phyloP scores from a whole-genome alignment of 1,284 basidiomycete species.

The Apiotrichum brassicae region DNA sequence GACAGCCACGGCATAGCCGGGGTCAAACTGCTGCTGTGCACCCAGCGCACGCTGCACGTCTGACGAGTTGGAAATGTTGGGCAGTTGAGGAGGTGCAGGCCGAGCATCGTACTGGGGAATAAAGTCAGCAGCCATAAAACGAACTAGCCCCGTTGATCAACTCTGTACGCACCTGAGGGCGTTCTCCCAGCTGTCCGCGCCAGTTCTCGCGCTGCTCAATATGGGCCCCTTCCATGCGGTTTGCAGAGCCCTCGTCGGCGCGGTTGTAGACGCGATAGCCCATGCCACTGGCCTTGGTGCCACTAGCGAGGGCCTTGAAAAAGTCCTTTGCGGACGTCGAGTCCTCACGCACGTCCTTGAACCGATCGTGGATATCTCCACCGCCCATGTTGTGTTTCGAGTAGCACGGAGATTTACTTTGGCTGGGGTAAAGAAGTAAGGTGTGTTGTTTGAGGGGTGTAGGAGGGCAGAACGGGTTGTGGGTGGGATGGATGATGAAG shows the following conservation, averaged over 20 bases:
- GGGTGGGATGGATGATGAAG: no score
- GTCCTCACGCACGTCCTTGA: conserved; percentile 6
- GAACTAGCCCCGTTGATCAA: no score
- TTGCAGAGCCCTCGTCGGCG: conserved; percentile 6
- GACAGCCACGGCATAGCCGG: conserved; percentile 8
- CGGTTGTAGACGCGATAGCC: conserved; percentile 8
- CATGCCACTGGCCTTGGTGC: conserved; percentile 5
- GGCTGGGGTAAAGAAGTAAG: no score
- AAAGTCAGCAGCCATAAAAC: no score
- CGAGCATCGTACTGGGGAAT: conserved; percentile 9
- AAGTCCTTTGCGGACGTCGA: conserved; percentile 2
- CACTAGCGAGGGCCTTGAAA: conserved; percentile 7
- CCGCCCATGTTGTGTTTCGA: conserved; percentile 2
- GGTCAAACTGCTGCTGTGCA: conserved; percentile 10
- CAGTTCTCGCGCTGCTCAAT: not conserved
- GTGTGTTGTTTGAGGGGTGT: no score
- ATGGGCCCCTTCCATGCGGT: not conserved
- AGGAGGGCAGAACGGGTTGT: no score
- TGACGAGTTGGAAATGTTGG: conserved; percentile 1
- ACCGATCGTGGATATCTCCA: conserved; percentile 10
- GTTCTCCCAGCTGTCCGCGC: not conserved
- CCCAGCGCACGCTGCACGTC: conserved; percentile 11
- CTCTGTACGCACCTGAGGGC: not conserved
- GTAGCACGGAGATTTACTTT: no score
- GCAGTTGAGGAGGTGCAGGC: conserved; percentile 5